phyloP scores from a whole-genome alignment of 129 eudicot genomes.

The Erigeron canadensis region DNA sequence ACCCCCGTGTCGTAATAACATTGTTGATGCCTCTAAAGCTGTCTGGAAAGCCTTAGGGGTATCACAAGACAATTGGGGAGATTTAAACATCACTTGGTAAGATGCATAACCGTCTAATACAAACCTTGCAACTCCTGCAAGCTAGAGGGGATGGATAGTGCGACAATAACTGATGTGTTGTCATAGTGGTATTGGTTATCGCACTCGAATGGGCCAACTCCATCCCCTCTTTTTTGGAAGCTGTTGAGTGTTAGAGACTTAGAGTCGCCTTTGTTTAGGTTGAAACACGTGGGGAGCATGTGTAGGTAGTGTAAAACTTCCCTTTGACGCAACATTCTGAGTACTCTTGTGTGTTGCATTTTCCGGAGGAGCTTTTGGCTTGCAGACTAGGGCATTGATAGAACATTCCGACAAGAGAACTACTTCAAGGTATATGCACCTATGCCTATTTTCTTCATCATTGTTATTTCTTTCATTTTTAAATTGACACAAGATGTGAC shows the following conservation, averaged over 20 bases:
- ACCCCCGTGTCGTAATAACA: slow-evolving; percentile 41
- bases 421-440: too few relatives aligned
- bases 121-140: too few relatives aligned
- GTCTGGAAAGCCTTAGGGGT: slow-evolving; percentile 33
- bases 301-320: slow-evolving; percentile 37
- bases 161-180: slow-evolving; percentile 19
- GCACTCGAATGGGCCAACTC: slow-evolving; percentile 28
- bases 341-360: slow-evolving; percentile 27
- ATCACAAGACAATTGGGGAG: slow-evolving; percentile 34
- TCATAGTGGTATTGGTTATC: slow-evolving; percentile 27
- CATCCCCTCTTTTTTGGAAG: slow-evolving; percentile 29
- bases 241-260: slow-evolving; percentile 33
- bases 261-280: slow-evolving; percentile 22
- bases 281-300: slow-evolving; percentile 30
- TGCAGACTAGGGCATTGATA: slow-evolving; percentile 22
- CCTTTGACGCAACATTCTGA: slow-evolving; percentile 35
- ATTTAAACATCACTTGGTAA: slow-evolving; percentile 35
- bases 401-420: slow-evolving; percentile 7
- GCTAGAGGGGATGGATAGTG: too few relatives aligned
- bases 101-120: slow-evolving; percentile 11
- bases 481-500: neutral
- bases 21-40: slow-evolving; percentile 45
- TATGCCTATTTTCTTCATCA: slow-evolving; percentile 15
- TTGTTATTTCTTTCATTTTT: neutral
- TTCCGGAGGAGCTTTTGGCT: slow-evolving; percentile 24